Evolutionary conservation across 768 basidiomycete genomes (phyloP).

Genomic region (Mycena olivaceomarginata): DNA sequence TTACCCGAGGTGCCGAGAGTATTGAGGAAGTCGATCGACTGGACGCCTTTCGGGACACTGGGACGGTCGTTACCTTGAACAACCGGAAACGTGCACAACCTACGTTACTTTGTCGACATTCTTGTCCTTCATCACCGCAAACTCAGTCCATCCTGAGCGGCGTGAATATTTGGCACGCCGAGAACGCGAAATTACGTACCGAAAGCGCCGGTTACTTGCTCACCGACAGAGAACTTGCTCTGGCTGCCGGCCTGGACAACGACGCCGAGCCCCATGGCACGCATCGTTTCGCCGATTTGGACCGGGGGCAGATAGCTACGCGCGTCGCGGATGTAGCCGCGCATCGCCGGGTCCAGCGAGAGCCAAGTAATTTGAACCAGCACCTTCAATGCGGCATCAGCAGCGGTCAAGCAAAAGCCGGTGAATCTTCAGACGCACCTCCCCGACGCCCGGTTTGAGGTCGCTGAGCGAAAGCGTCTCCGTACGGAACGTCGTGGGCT

Average conservation of each 20-base stretch:
- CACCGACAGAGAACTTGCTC: slow-evolving; percentile 77
- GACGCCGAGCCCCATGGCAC: slow-evolving; percentile 79
- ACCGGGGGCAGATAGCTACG: slow-evolving; percentile 85
- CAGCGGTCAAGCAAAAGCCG: slow-evolving; percentile 82
- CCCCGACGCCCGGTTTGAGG: slow-evolving; percentile 69
- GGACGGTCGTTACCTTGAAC: neutral
- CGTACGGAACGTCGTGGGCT: slow-evolving; percentile 83
- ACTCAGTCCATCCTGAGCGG: slow-evolving; percentile 86
- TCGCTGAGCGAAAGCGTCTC: slow-evolving; percentile 71
- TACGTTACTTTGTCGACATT: slow-evolving; percentile 74
- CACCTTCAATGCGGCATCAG: slow-evolving; percentile 58
- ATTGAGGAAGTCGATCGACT: slow-evolving; percentile 87
- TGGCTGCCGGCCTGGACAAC: slow-evolving; percentile 76
- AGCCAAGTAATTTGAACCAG: slow-evolving; percentile 89
- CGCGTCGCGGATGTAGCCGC: slow-evolving; percentile 84
- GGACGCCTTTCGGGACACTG: slow-evolving; percentile 76
- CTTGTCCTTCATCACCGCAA: slow-evolving; percentile 75
- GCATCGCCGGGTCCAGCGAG: slow-evolving; percentile 93
- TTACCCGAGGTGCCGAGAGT: slow-evolving; percentile 85
- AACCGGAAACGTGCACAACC: slow-evolving; percentile 47
- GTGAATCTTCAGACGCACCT: slow-evolving; percentile 86
- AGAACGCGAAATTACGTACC: slow-evolving; percentile 66
- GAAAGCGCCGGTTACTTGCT: slow-evolving; percentile 76
- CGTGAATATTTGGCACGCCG: neutral
- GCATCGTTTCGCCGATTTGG: slow-evolving; percentile 88